Evolutionary conservation across 441 rosid species (phyloP), one percentile per base, ranked within the genome.

Genomic region (Francoa sonchifolia): DNA sequence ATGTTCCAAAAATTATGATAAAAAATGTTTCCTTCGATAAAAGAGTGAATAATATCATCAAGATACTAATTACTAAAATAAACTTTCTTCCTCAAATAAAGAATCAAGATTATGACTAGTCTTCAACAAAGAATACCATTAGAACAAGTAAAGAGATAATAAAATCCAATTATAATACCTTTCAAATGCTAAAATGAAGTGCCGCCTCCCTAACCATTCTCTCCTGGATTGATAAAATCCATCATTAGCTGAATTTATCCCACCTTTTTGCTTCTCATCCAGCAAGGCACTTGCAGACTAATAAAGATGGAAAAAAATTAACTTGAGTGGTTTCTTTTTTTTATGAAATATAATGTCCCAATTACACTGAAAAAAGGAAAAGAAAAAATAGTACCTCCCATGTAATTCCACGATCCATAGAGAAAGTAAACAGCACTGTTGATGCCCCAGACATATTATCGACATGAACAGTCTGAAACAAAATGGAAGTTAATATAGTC

Each of bases 381-480:
- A 8, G 11, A 16, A 48, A 46, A 22, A 29, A 39, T 6, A 9
- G 33, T 61, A 86, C 99, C 99, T 76, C 94, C 96, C 96, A 90
- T 2, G 90, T 78, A 59, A 77, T 43, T 55, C 99, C 96, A 61
- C 96, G 95, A 65, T 90, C 95, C 45, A 90, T 65, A 29, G 83
- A 80, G 55, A 86, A 89, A 40, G 96, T 71, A 72, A 82, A 78
- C 45, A 90, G 81, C 61, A 76, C 65, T 22, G 98, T 89, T 22
- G 94, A 66, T 21, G 98, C 98, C 55, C 96, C 96, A 16, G 96
- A 86, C 94, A 81, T 76, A 48, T 74, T 89, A 73, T 90, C 99
- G 23, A 82, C 81, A 71, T 85, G 96, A 38, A 89, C 96, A 26
- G 79, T 89, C 97, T 84, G 76, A 46, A 48, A 31, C 20, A 59